Conservation (phyloP, 202 grass and related monocot genomes). For the Zoysia matrella region DNA sequence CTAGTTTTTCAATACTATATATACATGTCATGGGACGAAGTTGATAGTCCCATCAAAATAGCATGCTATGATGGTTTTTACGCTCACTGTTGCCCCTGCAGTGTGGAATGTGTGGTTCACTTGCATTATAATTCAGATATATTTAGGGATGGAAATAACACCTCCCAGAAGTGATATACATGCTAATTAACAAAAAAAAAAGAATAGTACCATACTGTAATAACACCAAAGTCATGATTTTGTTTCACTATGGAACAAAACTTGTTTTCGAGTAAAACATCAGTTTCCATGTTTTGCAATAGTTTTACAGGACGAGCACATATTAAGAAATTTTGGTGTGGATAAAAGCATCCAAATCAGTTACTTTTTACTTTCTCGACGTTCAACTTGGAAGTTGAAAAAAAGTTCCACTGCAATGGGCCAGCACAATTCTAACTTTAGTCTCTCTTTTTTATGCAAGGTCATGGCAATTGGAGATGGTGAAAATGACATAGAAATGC, state of each 20-base stretch:
- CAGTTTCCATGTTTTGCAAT: not conserved
- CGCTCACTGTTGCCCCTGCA: not conserved
- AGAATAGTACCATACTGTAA: not conserved
- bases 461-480: constrained; percentile 99
- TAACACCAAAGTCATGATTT: not conserved
- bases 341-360: not conserved
- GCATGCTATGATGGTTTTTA: not conserved
- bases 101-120: not conserved
- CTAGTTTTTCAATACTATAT: constrained; percentile 32
- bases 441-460: constrained; percentile 43
- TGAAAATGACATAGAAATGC: constrained; percentile 98
- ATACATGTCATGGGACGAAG: not conserved
- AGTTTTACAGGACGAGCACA: constrained; percentile 1
- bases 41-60: not conserved
- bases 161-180: not conserved
- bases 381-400: not conserved
- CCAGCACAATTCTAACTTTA: not conserved
- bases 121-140: not conserved
- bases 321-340: not conserved
- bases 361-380: not conserved
- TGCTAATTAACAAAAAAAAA: constrained; percentile 15
- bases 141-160: not conserved
- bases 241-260: not conserved
- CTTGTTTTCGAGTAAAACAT: not conserved
- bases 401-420: not conserved